These are phyloP conservation scores for Oryza rufipogon DNA, from an alignment of 176 grass and related monocot genomes.

Conservation along the genomic window DNA sequence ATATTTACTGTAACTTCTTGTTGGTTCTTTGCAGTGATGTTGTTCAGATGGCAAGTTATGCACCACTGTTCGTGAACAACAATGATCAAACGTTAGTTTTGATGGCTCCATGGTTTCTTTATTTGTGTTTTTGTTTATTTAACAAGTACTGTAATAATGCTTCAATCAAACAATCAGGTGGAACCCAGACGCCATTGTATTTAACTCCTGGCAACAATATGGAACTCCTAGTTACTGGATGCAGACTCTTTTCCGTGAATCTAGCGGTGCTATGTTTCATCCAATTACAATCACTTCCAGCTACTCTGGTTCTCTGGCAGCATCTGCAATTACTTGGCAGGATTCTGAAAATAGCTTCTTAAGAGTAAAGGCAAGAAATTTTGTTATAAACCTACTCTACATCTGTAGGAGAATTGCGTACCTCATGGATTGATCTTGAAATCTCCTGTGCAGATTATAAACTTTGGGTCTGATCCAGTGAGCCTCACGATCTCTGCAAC, in stretches of 20 bases:
- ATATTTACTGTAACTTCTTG: not conserved
- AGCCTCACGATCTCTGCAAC: slow-evolving; percentile 49
- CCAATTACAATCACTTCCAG: slow-evolving; percentile 44
- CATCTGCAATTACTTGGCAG: slow-evolving; percentile 70
- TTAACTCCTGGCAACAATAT: slow-evolving; percentile 79
- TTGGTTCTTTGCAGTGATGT: slow-evolving; percentile 66
- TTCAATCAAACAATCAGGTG: slow-evolving; percentile 51
- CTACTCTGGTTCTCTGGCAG: slow-evolving; percentile 45
- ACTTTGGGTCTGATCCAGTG: slow-evolving; percentile 62
- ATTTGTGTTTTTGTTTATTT: slow-evolving; percentile 3
- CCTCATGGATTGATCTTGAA: slow-evolving; percentile 9
- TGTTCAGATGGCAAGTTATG: slow-evolving; percentile 93
- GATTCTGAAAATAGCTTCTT: slow-evolving; percentile 48
- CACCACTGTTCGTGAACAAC: slow-evolving; percentile 85
- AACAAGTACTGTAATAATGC: not conserved
- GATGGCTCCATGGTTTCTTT: not conserved
- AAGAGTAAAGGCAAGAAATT: slow-evolving; percentile 55
- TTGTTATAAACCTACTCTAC: not conserved
- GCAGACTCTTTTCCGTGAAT: slow-evolving; percentile 75
- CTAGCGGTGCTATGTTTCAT: slow-evolving; percentile 62
- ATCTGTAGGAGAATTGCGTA: not conserved
- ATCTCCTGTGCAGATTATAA: slow-evolving; percentile 61
- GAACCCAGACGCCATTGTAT: slow-evolving; percentile 88
- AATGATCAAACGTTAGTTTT: slow-evolving; percentile 67
- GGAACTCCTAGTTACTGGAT: slow-evolving; percentile 96